Conservation (phyloP, 805 yeast genomes). For the Saccharomycopsis sp. region DNA sequence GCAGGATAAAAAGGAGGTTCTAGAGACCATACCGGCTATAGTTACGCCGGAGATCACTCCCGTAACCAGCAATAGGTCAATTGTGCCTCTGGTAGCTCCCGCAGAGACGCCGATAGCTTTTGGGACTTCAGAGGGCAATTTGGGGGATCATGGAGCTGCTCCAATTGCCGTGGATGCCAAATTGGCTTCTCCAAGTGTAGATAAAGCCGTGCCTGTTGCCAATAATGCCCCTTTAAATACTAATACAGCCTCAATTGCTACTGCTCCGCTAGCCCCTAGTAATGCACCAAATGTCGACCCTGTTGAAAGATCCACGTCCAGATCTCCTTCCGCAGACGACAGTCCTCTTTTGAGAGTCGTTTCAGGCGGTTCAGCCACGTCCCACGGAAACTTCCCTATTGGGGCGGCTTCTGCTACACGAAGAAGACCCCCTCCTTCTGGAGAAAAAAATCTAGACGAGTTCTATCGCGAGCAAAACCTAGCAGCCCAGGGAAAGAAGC, state of each 20-base stretch:
- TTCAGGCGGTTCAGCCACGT: not conserved
- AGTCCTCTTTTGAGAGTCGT: not conserved
- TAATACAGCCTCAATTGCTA: not conserved
- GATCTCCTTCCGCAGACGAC: too few species aligned
- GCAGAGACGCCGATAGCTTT: not conserved
- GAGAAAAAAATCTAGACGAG: not conserved
- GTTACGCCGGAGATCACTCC: not conserved
- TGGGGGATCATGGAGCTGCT: too few species aligned
- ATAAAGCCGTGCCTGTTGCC: not conserved
- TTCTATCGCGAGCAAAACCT: not conserved
- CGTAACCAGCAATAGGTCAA: not conserved
- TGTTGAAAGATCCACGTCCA: too few species aligned
- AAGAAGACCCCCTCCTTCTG: not conserved
- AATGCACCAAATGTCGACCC: not conserved
- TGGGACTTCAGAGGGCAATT: too few species aligned
- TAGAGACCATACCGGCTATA: not conserved
- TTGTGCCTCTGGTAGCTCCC: not conserved
- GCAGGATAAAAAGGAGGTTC: not conserved
- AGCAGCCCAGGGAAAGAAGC: not conserved
- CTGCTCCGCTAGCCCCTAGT: not conserved
- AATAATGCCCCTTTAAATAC: too few species aligned
- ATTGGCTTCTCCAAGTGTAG: not conserved
- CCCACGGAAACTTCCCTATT: too few species aligned
- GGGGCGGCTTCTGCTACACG: not conserved
- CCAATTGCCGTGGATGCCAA: too few species aligned